These are phyloP conservation scores for Simplicillium sp. DNA, from an alignment of 2,329 filamentous ascomycete species.

Conservation along the genomic window DNA sequence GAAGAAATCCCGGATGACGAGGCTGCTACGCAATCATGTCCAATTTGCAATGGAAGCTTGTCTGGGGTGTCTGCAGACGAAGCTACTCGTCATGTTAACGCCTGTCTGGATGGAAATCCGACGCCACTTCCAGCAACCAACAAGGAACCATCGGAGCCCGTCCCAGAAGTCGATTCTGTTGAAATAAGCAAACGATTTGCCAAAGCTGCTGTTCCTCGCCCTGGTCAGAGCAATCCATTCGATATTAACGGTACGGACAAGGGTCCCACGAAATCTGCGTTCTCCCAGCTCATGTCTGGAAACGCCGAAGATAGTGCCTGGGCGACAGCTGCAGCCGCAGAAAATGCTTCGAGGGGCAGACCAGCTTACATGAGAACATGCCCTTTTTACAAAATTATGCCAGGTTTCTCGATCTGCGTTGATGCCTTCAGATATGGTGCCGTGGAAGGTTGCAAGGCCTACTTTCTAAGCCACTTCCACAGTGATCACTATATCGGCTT, in stretches of 20 bases:
- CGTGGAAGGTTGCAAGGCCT: conserved; percentile 83
- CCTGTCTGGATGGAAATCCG: conserved; percentile 77
- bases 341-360: conserved; percentile 70
- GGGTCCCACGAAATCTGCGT: conserved; percentile 54
- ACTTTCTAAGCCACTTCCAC: conserved; percentile 96
- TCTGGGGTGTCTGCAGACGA: conserved; percentile 52
- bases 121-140: conserved; percentile 38
- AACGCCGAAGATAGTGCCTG: conserved; percentile 88
- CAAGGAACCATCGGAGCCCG: conserved; percentile 6
- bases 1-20: conserved; percentile 22
- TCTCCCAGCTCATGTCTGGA: conserved; percentile 85
- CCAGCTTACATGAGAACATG: conserved; percentile 84
- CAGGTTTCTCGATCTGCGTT: conserved; percentile 84
- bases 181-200: conserved; percentile 50
- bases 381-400: conserved; percentile 97
- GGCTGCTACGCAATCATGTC: conserved; percentile 43
- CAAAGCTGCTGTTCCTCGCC: conserved; percentile 60
- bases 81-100: conserved; percentile 79
- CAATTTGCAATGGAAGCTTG: conserved; percentile 65
- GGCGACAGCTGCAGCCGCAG: conserved; percentile 74
- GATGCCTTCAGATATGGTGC: conserved; percentile 95
- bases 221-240: conserved; percentile 76
- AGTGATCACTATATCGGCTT: conserved; percentile 95
- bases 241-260: conserved; percentile 32
- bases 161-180: conserved; percentile 21